phyloP scores from a whole-genome alignment of 2,329 filamentous ascomycete species.

The Epichloe coenophiala region DNA sequence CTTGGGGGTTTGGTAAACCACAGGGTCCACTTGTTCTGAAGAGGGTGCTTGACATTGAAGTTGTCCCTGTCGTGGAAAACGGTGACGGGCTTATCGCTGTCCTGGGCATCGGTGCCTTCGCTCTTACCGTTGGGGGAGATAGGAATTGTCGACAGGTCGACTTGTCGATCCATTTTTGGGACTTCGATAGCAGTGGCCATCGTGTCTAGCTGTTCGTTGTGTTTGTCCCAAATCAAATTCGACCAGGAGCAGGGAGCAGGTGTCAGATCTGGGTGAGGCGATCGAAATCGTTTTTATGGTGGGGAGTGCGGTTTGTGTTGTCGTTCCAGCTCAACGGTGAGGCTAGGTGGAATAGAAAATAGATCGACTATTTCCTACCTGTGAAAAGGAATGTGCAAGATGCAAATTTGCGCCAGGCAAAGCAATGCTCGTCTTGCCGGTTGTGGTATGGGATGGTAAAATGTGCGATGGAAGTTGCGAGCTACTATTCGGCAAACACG shows the following conservation, averaged over 20 bases:
- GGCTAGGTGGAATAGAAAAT: slow-evolving; percentile 9
- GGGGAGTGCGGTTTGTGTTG: background rate
- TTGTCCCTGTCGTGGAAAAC: slow-evolving; percentile 98
- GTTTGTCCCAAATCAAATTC: slow-evolving; percentile 1
- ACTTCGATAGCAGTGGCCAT: slow-evolving; percentile 24
- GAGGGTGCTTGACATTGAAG: slow-evolving; percentile 98
- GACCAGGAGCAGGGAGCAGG: slow-evolving; percentile 9
- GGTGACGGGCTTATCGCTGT: slow-evolving; percentile 57
- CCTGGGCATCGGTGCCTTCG: slow-evolving; percentile 33
- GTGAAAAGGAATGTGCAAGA: slow-evolving; percentile 5
- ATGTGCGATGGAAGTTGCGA: slow-evolving; percentile 9
- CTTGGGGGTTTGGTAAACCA: slow-evolving; percentile 99
- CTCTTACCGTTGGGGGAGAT: slow-evolving; percentile 48
- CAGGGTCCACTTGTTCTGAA: slow-evolving; percentile 95
- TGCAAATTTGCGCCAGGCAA: slow-evolving; percentile 28
- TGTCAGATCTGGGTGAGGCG: slow-evolving; percentile 10
- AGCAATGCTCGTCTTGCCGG: slow-evolving; percentile 9
- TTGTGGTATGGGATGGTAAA: slow-evolving; percentile 7
- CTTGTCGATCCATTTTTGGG: slow-evolving; percentile 36
- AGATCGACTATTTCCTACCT: slow-evolving; percentile 16
- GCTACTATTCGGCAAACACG: background rate
- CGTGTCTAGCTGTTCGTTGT: slow-evolving; percentile 7
- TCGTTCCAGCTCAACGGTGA: background rate
- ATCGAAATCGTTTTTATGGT: slow-evolving; percentile 5
- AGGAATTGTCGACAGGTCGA: slow-evolving; percentile 55